These are phyloP conservation scores for Ocimum tenuiflorum DNA, from an alignment of 257 asterid genomes.

Conservation along the genomic window DNA sequence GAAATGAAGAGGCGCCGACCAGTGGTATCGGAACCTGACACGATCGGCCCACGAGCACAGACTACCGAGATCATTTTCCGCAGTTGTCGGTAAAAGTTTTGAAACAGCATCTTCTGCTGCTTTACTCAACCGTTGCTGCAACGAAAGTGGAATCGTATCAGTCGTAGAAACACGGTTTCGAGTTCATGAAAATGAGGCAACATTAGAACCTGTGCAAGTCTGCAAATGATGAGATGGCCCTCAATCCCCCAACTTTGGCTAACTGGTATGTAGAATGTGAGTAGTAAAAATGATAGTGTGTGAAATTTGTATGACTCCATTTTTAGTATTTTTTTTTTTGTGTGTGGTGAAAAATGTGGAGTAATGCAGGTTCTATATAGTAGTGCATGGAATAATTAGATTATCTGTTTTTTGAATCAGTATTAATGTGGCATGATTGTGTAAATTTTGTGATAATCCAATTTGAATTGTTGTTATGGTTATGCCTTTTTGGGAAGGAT, in stretches of 20 bases:
- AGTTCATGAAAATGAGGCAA: not conserved
- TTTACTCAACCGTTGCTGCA: conserved; percentile 56
- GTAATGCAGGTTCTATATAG: conserved; percentile 1
- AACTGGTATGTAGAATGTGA: conserved; percentile 27
- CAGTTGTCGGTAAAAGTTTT: conserved; percentile 53
- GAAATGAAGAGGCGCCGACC: conserved; percentile 88
- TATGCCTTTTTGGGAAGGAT: not conserved
- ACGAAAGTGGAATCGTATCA: not conserved
- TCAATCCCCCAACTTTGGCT: conserved; percentile 74
- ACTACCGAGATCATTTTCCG: conserved; percentile 58
- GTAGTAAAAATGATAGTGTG: conserved; percentile 18
- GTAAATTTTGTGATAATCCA: not conserved
- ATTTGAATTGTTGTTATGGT: not conserved
- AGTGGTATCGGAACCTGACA: conserved; percentile 55
- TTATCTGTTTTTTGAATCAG: not conserved
- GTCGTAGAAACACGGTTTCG: not conserved
- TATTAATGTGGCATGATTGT: not conserved
- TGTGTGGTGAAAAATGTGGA: not conserved
- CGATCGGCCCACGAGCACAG: conserved; percentile 82
- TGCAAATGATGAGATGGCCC: conserved; percentile 69
- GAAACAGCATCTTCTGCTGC: conserved; percentile 74
- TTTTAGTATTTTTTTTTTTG: not conserved
- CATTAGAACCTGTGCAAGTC: conserved; percentile 71
- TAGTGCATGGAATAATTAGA: not conserved
- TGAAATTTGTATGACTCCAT: conserved; percentile 35